A percentile compares a stretch with the other conserved stretches of the same genome.
These are phyloP conservation scores for Rubroboletus pulcherrimus DNA, from an alignment of 768 basidiomycete species.

Conservation along the genomic window DNA sequence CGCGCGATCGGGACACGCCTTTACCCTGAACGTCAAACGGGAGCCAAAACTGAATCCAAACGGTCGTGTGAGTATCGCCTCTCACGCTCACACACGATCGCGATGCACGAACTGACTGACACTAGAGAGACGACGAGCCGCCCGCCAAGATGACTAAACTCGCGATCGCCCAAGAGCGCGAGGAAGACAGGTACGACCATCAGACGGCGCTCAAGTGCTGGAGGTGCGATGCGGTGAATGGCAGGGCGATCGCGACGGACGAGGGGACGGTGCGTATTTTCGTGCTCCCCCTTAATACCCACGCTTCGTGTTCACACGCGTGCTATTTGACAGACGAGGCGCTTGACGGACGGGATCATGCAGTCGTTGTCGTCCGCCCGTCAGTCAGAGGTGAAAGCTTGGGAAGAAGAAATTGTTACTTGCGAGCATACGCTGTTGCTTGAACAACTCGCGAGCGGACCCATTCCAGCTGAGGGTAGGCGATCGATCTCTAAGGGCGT, in stretches of 20 bases:
- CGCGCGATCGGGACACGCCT: constrained; percentile 65
- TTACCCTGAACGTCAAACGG: constrained; percentile 80
- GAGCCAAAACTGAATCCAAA: constrained; percentile 53
- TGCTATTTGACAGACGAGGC: constrained; percentile 40
- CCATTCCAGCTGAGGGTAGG: constrained; percentile 27
- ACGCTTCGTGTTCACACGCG: neutral
- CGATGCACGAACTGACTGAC: neutral
- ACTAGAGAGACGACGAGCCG: constrained; percentile 74
- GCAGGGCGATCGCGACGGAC: constrained; percentile 40
- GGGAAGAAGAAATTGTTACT: constrained; percentile 90
- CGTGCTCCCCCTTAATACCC: no score
- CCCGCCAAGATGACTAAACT: constrained; percentile 88
- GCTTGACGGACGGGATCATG: constrained; percentile 67
- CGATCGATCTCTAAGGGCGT: neutral
- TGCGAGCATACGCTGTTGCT: constrained; percentile 78
- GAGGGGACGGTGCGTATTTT: constrained; percentile 32
- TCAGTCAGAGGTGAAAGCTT: constrained; percentile 92
- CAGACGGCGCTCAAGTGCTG: constrained; percentile 69
- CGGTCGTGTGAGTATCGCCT: constrained; percentile 53
- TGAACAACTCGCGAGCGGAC: constrained; percentile 37
- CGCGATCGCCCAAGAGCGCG: constrained; percentile 80
- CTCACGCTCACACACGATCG: no score
- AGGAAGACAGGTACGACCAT: constrained; percentile 85
- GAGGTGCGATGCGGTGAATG: constrained; percentile 55
- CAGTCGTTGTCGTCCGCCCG: constrained; percentile 82